These are phyloP conservation scores for Candida jianshihensis DNA, from an alignment of 805 yeast genomes.

Conservation along the genomic window DNA sequence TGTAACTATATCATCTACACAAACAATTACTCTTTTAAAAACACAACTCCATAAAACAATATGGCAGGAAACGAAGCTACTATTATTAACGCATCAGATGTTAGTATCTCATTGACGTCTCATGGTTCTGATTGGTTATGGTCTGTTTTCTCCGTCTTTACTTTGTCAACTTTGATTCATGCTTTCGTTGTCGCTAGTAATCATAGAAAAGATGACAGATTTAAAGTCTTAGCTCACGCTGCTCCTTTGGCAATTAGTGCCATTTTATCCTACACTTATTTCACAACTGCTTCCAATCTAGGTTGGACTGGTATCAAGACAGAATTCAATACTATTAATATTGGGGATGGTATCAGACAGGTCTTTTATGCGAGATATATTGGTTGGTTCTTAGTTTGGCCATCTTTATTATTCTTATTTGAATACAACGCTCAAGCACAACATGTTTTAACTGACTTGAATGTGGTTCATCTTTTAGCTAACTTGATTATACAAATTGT, in stretches of 20 bases:
- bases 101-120: slow-evolving; percentile 45
- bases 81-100: slow-evolving; percentile 19
- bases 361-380: slow-evolving; percentile 49
- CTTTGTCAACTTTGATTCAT: slow-evolving; percentile 28
- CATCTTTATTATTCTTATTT: slow-evolving; percentile 31
- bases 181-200: slow-evolving; percentile 16
- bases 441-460: slow-evolving; percentile 9
- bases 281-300: slow-evolving; percentile 49
- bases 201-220: slow-evolving; percentile 18
- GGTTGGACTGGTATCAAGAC: slow-evolving; percentile 43
- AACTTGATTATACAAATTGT: slow-evolving; percentile 34
- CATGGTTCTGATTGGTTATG: slow-evolving; percentile 66
- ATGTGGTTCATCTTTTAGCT: slow-evolving; percentile 14
- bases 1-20: too few species aligned
- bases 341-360: slow-evolving; percentile 36
- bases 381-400: slow-evolving; percentile 54
- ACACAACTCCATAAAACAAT: not conserved
- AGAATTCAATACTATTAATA: slow-evolving; percentile 41
- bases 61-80: slow-evolving; percentile 20
- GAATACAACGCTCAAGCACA: slow-evolving; percentile 18
- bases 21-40: too few species aligned
- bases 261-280: slow-evolving; percentile 41
- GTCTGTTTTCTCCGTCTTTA: slow-evolving; percentile 50
- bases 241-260: slow-evolving; percentile 37
- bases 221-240: slow-evolving; percentile 27